Conservation (phyloP, 495 filamentous ascomycete species). For the Penicillium alfredii region DNA sequence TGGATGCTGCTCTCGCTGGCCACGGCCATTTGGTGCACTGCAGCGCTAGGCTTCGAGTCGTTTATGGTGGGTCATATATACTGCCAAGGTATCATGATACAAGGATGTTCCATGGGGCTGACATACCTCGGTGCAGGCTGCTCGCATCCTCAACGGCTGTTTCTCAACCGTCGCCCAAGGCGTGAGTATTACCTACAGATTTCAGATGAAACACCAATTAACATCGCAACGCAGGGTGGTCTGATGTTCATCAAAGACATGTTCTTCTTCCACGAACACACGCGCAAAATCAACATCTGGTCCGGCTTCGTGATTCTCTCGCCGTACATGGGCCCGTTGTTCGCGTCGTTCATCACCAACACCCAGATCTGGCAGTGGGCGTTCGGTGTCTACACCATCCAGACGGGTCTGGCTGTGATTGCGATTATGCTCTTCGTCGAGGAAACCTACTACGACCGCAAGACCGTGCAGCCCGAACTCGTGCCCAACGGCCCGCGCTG, state of each 20-base stretch:
- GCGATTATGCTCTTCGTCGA: slow-evolving; percentile 47
- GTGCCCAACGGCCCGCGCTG: slow-evolving; percentile 41
- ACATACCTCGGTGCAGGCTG: slow-evolving; percentile 26
- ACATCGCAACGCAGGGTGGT: no score
- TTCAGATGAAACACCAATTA: no score
- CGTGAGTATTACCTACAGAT: slow-evolving; percentile 11
- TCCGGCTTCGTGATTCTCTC: slow-evolving; percentile 46
- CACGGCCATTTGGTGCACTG: slow-evolving; percentile 50
- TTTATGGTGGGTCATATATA: no score
- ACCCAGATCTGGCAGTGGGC: slow-evolving; percentile 45
- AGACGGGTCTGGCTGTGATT: slow-evolving; percentile 41
- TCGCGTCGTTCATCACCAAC: slow-evolving; percentile 53
- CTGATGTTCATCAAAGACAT: slow-evolving; percentile 61
- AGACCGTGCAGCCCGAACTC: slow-evolving; percentile 14
- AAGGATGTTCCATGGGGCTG: no score
- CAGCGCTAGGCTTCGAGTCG: slow-evolving; percentile 44
- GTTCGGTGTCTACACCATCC: slow-evolving; percentile 50
- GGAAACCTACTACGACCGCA: slow-evolving; percentile 57
- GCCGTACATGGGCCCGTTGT: slow-evolving; percentile 55
- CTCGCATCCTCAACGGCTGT: slow-evolving; percentile 58
- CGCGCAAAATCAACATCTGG: slow-evolving; percentile 60
- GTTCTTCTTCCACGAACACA: slow-evolving; percentile 61
- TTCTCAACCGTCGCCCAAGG: slow-evolving; percentile 52
- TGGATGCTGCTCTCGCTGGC: slow-evolving; percentile 44
- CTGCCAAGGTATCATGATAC: no score